Conservation (phyloP, 2,329 filamentous ascomycete genomes). For the Tolypocladium inflatum region DNA sequence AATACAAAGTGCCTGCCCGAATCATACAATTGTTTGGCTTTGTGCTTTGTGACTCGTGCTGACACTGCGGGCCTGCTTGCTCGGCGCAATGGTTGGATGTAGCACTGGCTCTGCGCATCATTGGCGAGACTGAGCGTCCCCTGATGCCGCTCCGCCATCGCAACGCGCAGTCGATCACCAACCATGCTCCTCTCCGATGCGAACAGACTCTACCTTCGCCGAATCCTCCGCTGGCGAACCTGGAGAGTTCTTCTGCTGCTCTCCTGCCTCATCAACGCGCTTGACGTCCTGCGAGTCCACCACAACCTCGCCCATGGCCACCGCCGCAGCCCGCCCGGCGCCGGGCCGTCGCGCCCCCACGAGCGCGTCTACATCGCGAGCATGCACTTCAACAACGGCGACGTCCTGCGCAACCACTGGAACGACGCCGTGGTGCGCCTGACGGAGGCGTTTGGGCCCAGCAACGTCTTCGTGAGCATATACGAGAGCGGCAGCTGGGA, state of each 20-base stretch:
- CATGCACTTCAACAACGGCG: slow-evolving; percentile 59
- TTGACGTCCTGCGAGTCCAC: slow-evolving; percentile 29
- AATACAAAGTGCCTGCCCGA: too few relatives aligned
- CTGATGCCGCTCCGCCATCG: not conserved
- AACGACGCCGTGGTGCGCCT: slow-evolving; percentile 49
- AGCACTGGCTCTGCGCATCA: not conserved
- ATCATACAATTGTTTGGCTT: too few relatives aligned
- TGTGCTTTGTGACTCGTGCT: not conserved
- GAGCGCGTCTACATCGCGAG: slow-evolving; percentile 56
- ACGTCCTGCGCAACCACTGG: slow-evolving; percentile 53
- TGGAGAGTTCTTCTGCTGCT: slow-evolving; percentile 23
- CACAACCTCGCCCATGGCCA: slow-evolving; percentile 19
- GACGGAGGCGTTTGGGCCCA: slow-evolving; percentile 43
- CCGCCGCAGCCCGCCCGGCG: slow-evolving; percentile 7
- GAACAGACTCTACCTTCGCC: slow-evolving; percentile 24
- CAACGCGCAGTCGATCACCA: not conserved
- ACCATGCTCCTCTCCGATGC: slow-evolving; percentile 18
- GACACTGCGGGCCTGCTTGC: not conserved
- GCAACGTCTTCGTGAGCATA: slow-evolving; percentile 60
- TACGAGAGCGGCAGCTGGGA: slow-evolving; percentile 63
- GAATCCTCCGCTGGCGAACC: slow-evolving; percentile 25
- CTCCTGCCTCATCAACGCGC: slow-evolving; percentile 24
- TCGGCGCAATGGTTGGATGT: not conserved
- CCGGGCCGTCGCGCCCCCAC: slow-evolving; percentile 13
- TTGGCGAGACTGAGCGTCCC: not conserved